Evolutionary conservation across 2,329 filamentous ascomycete species (phyloP).

Genomic region (Talaromyces marneffei): DNA sequence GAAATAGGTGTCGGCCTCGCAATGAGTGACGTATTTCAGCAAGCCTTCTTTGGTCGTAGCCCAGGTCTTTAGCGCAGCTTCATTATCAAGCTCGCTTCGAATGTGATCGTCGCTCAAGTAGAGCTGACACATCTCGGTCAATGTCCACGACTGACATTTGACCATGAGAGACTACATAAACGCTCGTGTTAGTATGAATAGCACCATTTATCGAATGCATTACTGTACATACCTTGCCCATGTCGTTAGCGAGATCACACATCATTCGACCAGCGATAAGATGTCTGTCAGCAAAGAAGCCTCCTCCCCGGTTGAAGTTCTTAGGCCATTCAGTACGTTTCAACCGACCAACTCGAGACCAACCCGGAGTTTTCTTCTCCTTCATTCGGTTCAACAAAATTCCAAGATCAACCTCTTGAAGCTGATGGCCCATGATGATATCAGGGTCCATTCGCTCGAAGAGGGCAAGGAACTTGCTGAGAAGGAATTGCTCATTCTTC

Average conservation of each 20-base stretch:
- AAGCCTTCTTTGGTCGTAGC: constrained; percentile 75
- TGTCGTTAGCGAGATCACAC: constrained; percentile 92
- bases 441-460: constrained; percentile 86
- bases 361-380: constrained; percentile 86
- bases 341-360: constrained; percentile 87
- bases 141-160: constrained; percentile 95
- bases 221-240: constrained; percentile 62
- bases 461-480: constrained; percentile 84
- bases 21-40: constrained; percentile 89
- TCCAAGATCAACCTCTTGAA: constrained; percentile 97
- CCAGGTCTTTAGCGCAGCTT: constrained; percentile 80
- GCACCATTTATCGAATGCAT: background rate
- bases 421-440: constrained; percentile 84
- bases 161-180: constrained; percentile 70
- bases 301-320: constrained; percentile 76
- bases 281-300: constrained; percentile 89
- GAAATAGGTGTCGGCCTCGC: constrained; percentile 92
- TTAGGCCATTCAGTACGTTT: constrained; percentile 80
- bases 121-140: constrained; percentile 94
- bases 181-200: constrained; percentile 20
- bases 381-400: constrained; percentile 79
- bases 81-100: constrained; percentile 82
- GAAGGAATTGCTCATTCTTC: constrained; percentile 75
- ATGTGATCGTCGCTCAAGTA: constrained; percentile 69
- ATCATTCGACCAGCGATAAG: constrained; percentile 81